phyloP scores from a whole-genome alignment of 2,329 filamentous ascomycete species.

The Microsporum ferrugineum region DNA sequence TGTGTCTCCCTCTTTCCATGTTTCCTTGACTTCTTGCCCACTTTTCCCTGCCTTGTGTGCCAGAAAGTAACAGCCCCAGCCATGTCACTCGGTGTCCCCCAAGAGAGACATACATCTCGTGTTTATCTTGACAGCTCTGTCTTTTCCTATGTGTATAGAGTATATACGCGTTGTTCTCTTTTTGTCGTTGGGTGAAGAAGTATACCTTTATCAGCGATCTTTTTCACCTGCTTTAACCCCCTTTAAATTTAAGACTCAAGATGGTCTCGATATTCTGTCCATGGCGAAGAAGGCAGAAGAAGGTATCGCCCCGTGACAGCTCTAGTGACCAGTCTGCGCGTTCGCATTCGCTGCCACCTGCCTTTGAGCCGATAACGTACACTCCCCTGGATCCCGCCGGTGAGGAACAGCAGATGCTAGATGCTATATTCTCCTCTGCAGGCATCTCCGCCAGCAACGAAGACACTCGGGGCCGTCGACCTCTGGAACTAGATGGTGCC shows the following conservation, averaged over 20 bases:
- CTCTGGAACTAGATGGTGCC: background rate
- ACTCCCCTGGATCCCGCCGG: background rate
- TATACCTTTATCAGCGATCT: too few species aligned
- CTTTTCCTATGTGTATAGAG: background rate
- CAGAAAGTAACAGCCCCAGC: background rate
- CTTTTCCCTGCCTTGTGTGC: background rate
- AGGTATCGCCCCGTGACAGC: background rate
- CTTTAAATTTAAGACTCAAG: background rate
- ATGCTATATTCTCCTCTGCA: background rate
- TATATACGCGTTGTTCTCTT: background rate
- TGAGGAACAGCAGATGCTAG: conserved; percentile 4
- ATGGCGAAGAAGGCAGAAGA: background rate
- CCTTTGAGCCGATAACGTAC: background rate
- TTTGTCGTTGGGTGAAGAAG: background rate
- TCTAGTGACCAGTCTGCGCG: background rate
- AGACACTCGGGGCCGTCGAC: background rate
- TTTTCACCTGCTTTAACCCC: too few species aligned
- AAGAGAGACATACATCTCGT: background rate
- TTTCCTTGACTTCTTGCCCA: background rate
- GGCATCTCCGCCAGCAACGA: background rate
- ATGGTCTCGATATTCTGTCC: conserved; percentile 1
- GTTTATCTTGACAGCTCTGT: background rate
- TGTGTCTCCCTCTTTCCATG: background rate
- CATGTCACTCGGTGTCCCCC: background rate
- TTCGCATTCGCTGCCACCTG: background rate